Evolutionary conservation across 2,329 filamentous ascomycete species (phyloP).

Genomic region (Beauveria bassiana): DNA sequence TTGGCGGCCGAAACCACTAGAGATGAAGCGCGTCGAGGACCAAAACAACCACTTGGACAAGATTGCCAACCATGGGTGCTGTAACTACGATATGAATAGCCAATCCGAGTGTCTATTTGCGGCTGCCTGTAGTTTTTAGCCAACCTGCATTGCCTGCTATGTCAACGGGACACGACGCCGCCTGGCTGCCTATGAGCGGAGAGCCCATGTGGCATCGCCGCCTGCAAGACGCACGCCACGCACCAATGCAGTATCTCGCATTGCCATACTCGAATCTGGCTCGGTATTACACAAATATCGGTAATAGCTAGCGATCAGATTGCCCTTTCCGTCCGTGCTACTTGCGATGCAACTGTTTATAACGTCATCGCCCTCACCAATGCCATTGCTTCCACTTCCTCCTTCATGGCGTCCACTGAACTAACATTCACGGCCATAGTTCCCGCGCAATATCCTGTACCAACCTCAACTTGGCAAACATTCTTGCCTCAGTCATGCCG

Average conservation of each 20-base stretch:
- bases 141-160: neutral
- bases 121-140: constrained; percentile 1
- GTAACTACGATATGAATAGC: neutral
- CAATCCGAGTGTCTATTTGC: neutral
- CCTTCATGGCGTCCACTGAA: neutral
- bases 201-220: constrained; percentile 1
- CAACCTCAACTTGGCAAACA: constrained; percentile 63
- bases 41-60: too few relatives aligned
- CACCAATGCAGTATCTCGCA: neutral
- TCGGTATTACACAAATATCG: neutral
- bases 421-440: constrained; percentile 42
- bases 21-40: neutral
- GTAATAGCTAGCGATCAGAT: too few relatives aligned
- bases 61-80: neutral
- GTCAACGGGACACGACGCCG: neutral
- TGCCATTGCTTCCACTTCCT: neutral
- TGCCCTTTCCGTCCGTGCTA: neutral
- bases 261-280: neutral
- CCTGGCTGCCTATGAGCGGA: neutral
- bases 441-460: constrained; percentile 59
- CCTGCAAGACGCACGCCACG: neutral
- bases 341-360: neutral
- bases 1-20: neutral
- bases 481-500: constrained; percentile 56
- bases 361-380: too few relatives aligned